Conservation (phyloP, 2,329 filamentous ascomycete genomes). For the Cladosporium sp. region DNA sequence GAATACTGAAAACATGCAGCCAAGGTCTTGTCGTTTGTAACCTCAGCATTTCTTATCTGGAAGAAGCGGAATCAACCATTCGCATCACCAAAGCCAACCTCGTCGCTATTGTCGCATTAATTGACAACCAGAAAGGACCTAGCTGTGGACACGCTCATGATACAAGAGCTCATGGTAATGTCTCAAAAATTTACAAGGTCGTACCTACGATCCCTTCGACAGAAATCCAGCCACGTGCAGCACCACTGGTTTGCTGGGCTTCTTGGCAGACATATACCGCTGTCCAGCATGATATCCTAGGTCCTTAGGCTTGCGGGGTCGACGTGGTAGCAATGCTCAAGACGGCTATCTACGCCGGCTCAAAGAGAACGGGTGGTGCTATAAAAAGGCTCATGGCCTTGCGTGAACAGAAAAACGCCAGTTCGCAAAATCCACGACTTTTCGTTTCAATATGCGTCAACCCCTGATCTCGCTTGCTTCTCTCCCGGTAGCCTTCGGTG, state of each 20-base stretch:
- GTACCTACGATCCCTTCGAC: not conserved
- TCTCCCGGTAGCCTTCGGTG: constrained; percentile 1
- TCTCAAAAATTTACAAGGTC: not conserved
- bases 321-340: not conserved
- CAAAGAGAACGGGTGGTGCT: not conserved
- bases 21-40: constrained; percentile 5
- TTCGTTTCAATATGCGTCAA: not conserved
- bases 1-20: not conserved
- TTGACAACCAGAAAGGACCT: not conserved
- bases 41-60: not conserved
- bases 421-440: not conserved
- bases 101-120: not conserved
- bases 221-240: too few species aligned
- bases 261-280: not conserved
- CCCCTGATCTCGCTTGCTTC: not conserved
- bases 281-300: not conserved
- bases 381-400: not conserved
- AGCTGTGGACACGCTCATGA: not conserved
- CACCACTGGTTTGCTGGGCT: not conserved
- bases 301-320: not conserved
- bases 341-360: not conserved
- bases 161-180: not conserved
- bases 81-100: not conserved
- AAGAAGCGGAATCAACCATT: not conserved
- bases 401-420: not conserved